Evolutionary conservation across 2,329 filamentous ascomycete species (phyloP).

Genomic region (Apiospora malaysiana): DNA sequence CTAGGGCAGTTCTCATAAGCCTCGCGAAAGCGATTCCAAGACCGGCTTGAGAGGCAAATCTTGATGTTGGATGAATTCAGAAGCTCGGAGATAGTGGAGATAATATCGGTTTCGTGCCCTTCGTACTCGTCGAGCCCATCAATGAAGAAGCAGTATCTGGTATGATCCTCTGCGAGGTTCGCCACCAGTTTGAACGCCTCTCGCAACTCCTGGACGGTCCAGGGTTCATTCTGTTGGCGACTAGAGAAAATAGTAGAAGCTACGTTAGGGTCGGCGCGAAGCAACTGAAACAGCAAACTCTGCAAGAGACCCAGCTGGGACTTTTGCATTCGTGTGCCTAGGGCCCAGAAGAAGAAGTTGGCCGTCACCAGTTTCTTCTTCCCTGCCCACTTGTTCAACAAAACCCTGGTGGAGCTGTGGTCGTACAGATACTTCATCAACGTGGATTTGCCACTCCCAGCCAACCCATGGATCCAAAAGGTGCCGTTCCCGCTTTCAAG

Average conservation of each 20-base stretch:
- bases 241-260: not conserved
- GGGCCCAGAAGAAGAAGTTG: not conserved
- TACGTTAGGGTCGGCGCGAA: not conserved
- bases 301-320: not conserved
- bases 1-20: not conserved
- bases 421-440: constrained; percentile 2
- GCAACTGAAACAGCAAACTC: not conserved
- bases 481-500: not conserved
- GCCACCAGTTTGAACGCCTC: not conserved
- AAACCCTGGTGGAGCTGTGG: not conserved
- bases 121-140: not conserved
- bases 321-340: not conserved
- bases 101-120: not conserved
- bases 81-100: not conserved
- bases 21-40: not conserved
- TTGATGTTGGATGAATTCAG: not conserved
- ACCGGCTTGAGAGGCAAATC: not conserved
- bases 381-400: not conserved
- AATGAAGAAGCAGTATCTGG: not conserved
- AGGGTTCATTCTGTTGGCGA: not conserved
- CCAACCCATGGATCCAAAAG: not conserved
- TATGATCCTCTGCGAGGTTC: not conserved
- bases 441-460: not conserved
- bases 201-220: not conserved
- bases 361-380: not conserved